Evolutionary conservation across 176 grass and related monocot species (phyloP), one percentile per base, ranked within the genome.

Genomic region (Rhipidocladum racemiflorum): DNA sequence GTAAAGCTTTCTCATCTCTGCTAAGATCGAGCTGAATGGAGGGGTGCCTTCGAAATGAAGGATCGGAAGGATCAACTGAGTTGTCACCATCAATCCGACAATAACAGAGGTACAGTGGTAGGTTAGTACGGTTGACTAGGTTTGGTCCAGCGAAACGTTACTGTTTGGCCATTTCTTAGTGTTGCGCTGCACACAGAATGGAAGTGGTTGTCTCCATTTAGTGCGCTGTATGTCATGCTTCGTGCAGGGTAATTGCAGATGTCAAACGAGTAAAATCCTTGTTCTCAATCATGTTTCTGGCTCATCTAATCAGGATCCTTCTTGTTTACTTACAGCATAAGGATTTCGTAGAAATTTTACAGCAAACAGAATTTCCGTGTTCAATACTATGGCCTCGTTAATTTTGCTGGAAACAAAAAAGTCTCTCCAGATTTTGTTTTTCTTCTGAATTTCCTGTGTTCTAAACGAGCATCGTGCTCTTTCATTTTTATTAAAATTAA

Each of bases 21-120:
- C 43, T 35, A n/a, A 49, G 61, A 75, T 66, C 30, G 23, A 42
- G 24, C 38, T 76, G 35, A 8, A 38, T 28, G 42, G 59, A 11
- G 62, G 55, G 48, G 36, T 87, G 86, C 43, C 85, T 54, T 87
- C 30, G 34, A 42, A 23, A 68, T 12, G 80, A 78, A 78, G 80
- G 39, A 77, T 77, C 23, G 30, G 45, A 13, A 35, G 24, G 44
- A 35, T 70, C 63, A 1, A 43, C 27, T 12, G 72, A 72, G 35
- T 20, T 62, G 56, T 9, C 84, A 21, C 64, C 61, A 57, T 72
- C 70, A 25, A 44, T 16, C 75, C n/a, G 68, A 60, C 86, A 60
- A 49, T 67, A 53, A 67, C n/a, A 66, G 28, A 65, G 45, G 65
- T 28, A 38, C 70, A 17, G 7, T 62, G 28, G 48, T 75, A 59